A percentile compares a stretch with the other conserved stretches of the same genome.
These are phyloP conservation scores for Hyphopichia khmerensis DNA, from an alignment of 1,139 yeast species.

Conservation along the genomic window DNA sequence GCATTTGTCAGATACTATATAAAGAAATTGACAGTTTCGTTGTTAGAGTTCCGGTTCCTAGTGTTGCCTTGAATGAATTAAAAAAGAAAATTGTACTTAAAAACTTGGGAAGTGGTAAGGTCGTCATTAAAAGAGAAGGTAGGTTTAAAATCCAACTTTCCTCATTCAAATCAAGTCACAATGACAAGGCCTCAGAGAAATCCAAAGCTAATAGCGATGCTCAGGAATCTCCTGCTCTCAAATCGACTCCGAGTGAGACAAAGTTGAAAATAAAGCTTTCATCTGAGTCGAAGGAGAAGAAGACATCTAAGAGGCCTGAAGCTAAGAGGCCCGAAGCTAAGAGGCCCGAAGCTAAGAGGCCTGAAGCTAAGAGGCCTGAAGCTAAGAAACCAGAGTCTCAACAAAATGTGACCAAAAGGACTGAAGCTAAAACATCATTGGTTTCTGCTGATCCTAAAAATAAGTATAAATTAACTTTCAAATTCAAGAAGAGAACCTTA, in stretches of 20 bases:
- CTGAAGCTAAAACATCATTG: background rate
- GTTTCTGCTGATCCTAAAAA: constrained; percentile 9
- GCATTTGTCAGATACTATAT: constrained; percentile 63
- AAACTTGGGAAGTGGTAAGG: constrained; percentile 44
- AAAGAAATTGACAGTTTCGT: constrained; percentile 60
- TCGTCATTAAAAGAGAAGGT: constrained; percentile 45
- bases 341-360: background rate
- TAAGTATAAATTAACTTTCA: constrained; percentile 13
- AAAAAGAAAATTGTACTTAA: constrained; percentile 62
- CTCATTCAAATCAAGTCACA: constrained; percentile 12
- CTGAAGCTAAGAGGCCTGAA: background rate
- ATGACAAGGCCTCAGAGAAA: background rate
- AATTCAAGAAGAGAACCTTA: constrained; percentile 11
- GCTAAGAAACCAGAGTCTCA: background rate
- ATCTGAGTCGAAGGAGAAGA: constrained; percentile 2
- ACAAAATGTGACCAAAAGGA: background rate
- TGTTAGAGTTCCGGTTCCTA: constrained; percentile 65
- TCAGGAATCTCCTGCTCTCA: background rate
- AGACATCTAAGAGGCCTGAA: background rate
- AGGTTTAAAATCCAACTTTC: constrained; percentile 44
- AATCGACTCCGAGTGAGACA: constrained; percentile 8
- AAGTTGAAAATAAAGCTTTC: constrained; percentile 23
- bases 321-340: background rate
- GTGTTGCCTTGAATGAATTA: constrained; percentile 46
- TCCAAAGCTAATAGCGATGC: constrained; percentile 2